Base-by-base conservation (phyloP, 2,329 filamentous ascomycete genomes). In the Aureobasidium leucospermi region DNA sequence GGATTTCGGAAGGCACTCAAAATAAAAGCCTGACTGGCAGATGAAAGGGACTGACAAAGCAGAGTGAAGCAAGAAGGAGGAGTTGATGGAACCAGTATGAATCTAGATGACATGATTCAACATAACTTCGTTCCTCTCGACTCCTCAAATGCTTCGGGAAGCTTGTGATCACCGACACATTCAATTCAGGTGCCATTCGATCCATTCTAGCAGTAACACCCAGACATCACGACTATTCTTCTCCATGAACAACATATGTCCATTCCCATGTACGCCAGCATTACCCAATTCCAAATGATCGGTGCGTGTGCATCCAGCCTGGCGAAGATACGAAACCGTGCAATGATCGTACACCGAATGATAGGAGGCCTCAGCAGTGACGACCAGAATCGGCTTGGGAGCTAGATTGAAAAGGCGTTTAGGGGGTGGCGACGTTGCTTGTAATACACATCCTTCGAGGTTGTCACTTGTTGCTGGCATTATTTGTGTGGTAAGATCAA, bases 301-400 rank as follows among this genome's bases (percentile, higher is more conserved):
- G 1, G 75, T 73, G 9, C 19, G 3, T 0, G 65, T 60, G 1
- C 78, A 74, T 0, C 82, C 81, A 1, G 77, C 80, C 65, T 85
- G 82, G 56, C 68, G 64, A 65, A 85, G 66, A 65, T 79, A 85
- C 11, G 68, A 62, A 1, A 79, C 76, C 0, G 78, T 82, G 38
- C 80, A 82, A 68, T 80, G 78, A 63, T 86, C 83, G 61, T 79
- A 85, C 9, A 71, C 67, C 2, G 73, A 70, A 67, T 85, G 83
- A n/a, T 75, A 77, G 55, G 79, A 80, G 3, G 82, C 78, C 59
- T 84, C 78, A 0, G 73, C 72, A 0, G 81, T 84, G 29, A 83
- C 65, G 15, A 85, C 62, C 1, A 81, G 68, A 5, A 80, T 76
- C 0, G 76, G 78, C 6, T 83, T 72, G 15, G 73, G 71, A 2